Conservation (phyloP, 345 rosid species). For the Erysimum cheiranthoides region DNA sequence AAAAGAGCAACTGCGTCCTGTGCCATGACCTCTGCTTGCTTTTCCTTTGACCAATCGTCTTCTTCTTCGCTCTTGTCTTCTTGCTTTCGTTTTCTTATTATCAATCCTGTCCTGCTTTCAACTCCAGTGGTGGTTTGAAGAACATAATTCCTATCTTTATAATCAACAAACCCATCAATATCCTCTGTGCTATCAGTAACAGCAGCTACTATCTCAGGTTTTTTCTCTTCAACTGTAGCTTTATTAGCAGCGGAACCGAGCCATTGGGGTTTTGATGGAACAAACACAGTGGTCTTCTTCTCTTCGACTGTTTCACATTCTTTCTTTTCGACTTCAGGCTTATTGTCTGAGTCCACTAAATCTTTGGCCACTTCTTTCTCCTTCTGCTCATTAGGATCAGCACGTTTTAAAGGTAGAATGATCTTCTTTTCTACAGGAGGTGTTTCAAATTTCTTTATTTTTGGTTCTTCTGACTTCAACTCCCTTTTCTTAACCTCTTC, state of each 20-base stretch:
- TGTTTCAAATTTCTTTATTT: slow-evolving; percentile 46
- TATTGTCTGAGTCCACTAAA: slow-evolving; percentile 34
- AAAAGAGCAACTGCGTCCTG: slow-evolving; percentile 90
- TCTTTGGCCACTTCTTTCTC: slow-evolving; percentile 47
- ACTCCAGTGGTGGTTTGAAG: slow-evolving; percentile 43
- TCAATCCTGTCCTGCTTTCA: slow-evolving; percentile 76
- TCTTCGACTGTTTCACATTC: slow-evolving; percentile 49
- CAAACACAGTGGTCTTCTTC: slow-evolving; percentile 53
- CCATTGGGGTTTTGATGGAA: slow-evolving; percentile 83
- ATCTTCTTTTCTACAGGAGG: slow-evolving; percentile 49
- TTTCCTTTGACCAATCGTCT: slow-evolving; percentile 49
- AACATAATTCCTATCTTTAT: slow-evolving; percentile 74
- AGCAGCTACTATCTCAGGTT: slow-evolving; percentile 45
- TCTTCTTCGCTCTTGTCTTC: slow-evolving; percentile 48
- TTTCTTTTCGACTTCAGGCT: slow-evolving; percentile 52
- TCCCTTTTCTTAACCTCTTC: slow-evolving; percentile 76
- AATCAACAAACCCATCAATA: slow-evolving; percentile 76
- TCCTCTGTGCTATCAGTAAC: slow-evolving; percentile 44
- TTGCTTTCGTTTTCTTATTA: slow-evolving; percentile 79
- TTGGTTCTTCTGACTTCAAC: slow-evolving; percentile 49
- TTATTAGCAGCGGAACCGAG: slow-evolving; percentile 79
- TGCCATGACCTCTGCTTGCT: slow-evolving; percentile 60
- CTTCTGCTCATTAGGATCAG: slow-evolving; percentile 35
- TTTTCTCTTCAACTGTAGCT: slow-evolving; percentile 50
- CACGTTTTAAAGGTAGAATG: slow-evolving; percentile 45